Conservation (phyloP, 225 moss, liverwort and hornwort genomes). For the Polytrichum formosum region DNA sequence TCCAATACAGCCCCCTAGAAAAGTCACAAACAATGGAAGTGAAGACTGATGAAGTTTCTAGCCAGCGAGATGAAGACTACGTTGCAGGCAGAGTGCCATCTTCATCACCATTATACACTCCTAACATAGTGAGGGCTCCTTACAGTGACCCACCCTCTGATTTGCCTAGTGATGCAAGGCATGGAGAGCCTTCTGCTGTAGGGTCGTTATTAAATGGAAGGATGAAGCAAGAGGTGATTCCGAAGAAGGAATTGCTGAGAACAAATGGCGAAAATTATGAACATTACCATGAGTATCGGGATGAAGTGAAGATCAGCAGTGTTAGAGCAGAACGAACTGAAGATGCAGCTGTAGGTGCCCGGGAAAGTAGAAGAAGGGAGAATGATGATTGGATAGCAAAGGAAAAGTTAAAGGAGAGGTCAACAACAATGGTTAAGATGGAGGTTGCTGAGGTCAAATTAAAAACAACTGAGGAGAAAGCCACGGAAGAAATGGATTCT, state of each 20-base stretch:
- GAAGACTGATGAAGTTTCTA: constrained; percentile 62
- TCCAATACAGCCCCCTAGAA: constrained; percentile 34
- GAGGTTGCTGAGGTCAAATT: constrained; percentile 29
- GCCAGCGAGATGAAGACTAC: constrained; percentile 69
- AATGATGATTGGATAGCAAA: constrained; percentile 60
- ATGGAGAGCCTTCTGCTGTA: constrained; percentile 43
- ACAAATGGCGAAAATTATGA: constrained; percentile 59
- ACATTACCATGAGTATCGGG: constrained; percentile 51
- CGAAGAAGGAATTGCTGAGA: constrained; percentile 58
- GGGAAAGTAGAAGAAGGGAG: constrained; percentile 38
- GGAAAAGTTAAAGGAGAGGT: constrained; percentile 52
- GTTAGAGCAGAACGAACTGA: constrained; percentile 32
- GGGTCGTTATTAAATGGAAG: constrained; percentile 49
- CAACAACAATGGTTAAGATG: constrained; percentile 17
- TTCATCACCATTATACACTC: constrained; percentile 52
- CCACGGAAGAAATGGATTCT: constrained; percentile 60
- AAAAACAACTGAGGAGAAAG: constrained; percentile 35
- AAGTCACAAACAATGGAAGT: constrained; percentile 34
- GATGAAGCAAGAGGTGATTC: constrained; percentile 34
- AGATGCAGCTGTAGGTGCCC: constrained; percentile 28
- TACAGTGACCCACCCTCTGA: constrained; percentile 64
- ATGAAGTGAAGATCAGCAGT: constrained; percentile 42
- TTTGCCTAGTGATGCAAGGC: constrained; percentile 31
- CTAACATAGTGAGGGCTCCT: constrained; percentile 47
- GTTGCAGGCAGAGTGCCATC: constrained; percentile 52